phyloP scores from a whole-genome alignment of 352 stramenopile genomes.

The Phytophthora sansomeana region DNA sequence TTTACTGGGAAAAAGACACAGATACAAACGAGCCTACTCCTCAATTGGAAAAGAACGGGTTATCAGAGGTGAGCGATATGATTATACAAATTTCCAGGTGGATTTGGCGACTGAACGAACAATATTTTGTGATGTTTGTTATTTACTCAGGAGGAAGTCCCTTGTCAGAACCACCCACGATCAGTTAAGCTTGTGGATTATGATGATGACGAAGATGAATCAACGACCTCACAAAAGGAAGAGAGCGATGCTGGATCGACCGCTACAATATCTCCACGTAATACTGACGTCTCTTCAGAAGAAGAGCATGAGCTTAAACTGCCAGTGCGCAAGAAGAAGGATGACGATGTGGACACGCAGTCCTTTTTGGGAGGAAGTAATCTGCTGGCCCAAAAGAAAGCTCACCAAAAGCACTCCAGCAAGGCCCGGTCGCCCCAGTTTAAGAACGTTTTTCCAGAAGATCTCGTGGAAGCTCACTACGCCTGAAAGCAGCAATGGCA shows the following conservation, averaged over 20 bases:
- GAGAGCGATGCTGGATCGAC: slow-evolving; percentile 30
- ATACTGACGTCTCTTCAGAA: slow-evolving; percentile 25
- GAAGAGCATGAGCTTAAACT: slow-evolving; percentile 69
- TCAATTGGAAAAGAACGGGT: slow-evolving; percentile 44
- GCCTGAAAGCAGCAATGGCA: slow-evolving; percentile 21
- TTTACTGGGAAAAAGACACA: slow-evolving; percentile 85
- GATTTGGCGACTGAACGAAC: neutral
- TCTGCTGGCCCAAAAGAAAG: slow-evolving; percentile 55
- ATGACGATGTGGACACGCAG: slow-evolving; percentile 54
- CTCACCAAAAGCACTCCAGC: slow-evolving; percentile 41
- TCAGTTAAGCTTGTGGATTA: slow-evolving; percentile 78
- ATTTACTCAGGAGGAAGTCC: slow-evolving; percentile 49
- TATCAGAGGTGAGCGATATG: slow-evolving; percentile 55
- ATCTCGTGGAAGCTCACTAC: slow-evolving; percentile 71
- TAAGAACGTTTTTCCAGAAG: slow-evolving; percentile 84
- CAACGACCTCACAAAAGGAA: slow-evolving; percentile 43
- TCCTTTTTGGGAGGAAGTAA: slow-evolving; percentile 60
- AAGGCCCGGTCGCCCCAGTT: slow-evolving; percentile 61
- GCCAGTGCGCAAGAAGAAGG: slow-evolving; percentile 63
- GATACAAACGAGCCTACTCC: slow-evolving; percentile 46
- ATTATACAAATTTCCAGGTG: neutral
- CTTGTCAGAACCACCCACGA: slow-evolving; percentile 49
- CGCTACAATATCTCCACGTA: slow-evolving; percentile 19
- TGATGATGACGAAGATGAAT: slow-evolving; percentile 69
- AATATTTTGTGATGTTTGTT: slow-evolving; percentile 10